phyloP scores from a whole-genome alignment of 768 basidiomycete genomes.

The Pleurotus cornucopiae region DNA sequence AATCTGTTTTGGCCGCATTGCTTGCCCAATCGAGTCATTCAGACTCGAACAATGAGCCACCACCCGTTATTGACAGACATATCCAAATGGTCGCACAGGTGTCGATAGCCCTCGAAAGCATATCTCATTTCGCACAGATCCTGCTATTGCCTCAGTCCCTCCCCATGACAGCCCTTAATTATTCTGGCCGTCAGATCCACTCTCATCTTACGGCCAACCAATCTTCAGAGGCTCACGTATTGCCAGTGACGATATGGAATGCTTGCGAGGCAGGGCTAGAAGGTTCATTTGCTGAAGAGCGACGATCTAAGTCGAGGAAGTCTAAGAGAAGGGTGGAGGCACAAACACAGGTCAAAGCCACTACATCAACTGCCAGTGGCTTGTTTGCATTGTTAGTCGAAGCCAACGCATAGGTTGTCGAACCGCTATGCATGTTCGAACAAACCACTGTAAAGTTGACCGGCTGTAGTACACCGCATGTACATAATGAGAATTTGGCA shows the following conservation, averaged over 20 bases:
- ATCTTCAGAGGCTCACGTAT: conserved; percentile 14
- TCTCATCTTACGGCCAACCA: conserved; percentile 33
- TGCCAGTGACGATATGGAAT: conserved; percentile 37
- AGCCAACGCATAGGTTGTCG: conserved; percentile 24
- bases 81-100: conserved; percentile 68
- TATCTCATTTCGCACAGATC: conserved; percentile 58
- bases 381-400: conserved; percentile 40
- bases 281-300: conserved; percentile 45
- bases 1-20: conserved; percentile 54
- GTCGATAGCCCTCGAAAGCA: conserved; percentile 51
- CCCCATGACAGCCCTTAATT: conserved; percentile 38
- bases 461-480: no score
- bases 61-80: conserved; percentile 51
- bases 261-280: conserved; percentile 44
- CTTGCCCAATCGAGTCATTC: conserved; percentile 14
- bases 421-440: no score
- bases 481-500: no score
- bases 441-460: no score
- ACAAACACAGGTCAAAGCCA: conserved; percentile 8
- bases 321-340: conserved; percentile 13
- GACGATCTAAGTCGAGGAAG: conserved; percentile 40
- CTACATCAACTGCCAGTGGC: conserved; percentile 11
- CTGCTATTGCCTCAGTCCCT: conserved; percentile 50
- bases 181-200: conserved; percentile 66
- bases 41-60: conserved; percentile 15